Conservation (phyloP, 2,329 filamentous ascomycete genomes). For the Neospermospora avenae region DNA sequence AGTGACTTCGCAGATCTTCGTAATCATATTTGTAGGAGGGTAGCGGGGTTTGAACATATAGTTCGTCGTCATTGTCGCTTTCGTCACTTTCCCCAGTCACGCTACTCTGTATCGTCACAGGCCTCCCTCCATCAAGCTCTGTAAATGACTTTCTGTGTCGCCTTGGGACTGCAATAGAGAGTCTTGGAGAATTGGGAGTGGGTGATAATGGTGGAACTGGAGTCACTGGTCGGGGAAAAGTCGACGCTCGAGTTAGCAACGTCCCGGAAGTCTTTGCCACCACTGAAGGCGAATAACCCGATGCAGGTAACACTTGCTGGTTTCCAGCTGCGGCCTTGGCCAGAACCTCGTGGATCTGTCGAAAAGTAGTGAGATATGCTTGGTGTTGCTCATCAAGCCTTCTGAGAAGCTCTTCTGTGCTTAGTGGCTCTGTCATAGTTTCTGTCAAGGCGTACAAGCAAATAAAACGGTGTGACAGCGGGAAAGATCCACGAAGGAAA, state of each 20-base stretch:
- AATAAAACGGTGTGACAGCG: not conserved
- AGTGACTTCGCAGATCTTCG: constrained; percentile 43
- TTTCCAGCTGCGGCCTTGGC: constrained; percentile 8
- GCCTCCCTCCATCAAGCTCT: constrained; percentile 13
- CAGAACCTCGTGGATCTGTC: constrained; percentile 27
- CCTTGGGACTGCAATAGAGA: constrained; percentile 1
- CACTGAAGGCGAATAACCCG: not conserved
- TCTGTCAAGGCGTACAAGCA: not conserved
- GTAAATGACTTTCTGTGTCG: constrained; percentile 14
- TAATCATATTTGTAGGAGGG: constrained; percentile 40
- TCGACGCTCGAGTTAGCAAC: constrained; percentile 3
- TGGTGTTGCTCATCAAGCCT: constrained; percentile 29
- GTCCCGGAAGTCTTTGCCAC: not conserved
- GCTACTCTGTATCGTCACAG: constrained; percentile 20
- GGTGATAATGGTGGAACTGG: constrained; percentile 2
- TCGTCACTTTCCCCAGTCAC: constrained; percentile 36
- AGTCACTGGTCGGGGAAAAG: not conserved
- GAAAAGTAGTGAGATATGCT: constrained; percentile 28
- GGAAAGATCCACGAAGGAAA: not conserved
- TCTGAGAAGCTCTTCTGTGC: constrained; percentile 26
- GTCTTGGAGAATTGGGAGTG: not conserved
- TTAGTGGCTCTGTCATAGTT: constrained; percentile 2
- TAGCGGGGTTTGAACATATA: constrained; percentile 41
- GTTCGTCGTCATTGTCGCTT: constrained; percentile 37
- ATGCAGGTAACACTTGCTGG: not conserved